Evolutionary conservation across 495 filamentous ascomycete genomes (phyloP).

Genomic region (Penicillium crystallinum): DNA sequence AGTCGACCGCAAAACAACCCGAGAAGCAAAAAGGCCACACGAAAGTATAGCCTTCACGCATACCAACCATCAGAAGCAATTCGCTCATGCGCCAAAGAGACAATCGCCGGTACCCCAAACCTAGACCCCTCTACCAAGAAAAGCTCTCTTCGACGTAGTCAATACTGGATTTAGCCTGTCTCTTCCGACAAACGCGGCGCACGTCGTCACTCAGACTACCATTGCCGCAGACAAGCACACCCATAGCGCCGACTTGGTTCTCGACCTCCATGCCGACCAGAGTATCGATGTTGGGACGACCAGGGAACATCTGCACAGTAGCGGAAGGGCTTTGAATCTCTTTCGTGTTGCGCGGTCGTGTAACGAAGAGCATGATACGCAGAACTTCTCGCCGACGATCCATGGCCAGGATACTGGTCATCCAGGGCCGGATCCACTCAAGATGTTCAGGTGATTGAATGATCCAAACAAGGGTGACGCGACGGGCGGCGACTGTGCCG

Average conservation of each 20-base stretch:
- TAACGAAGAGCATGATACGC: constrained; percentile 81
- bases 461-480: constrained; percentile 82
- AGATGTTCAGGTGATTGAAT: constrained; percentile 81
- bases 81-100: constrained; percentile 4
- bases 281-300: constrained; percentile 73
- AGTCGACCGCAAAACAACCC: constrained; percentile 4
- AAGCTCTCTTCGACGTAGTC: constrained; percentile 88
- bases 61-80: constrained; percentile 1
- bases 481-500: constrained; percentile 71
- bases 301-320: constrained; percentile 80
- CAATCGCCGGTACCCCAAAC: neutral
- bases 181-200: constrained; percentile 61
- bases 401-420: constrained; percentile 80
- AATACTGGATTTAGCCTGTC: constrained; percentile 58
- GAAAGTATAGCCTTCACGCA: neutral
- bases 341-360: constrained; percentile 65
- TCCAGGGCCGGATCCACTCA: constrained; percentile 92
- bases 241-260: constrained; percentile 78
- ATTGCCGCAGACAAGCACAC: constrained; percentile 84
- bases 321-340: constrained; percentile 64
- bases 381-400: constrained; percentile 71
- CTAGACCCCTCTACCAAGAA: constrained; percentile 57
- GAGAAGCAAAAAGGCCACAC: neutral
- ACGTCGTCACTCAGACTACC: constrained; percentile 82
- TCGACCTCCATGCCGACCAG: constrained; percentile 72